A percentile compares a stretch with the other conserved stretches of the same genome.
Evolutionary conservation across 2,329 filamentous ascomycete species (phyloP).

Genomic region (Aspergillus quadricinctus): DNA sequence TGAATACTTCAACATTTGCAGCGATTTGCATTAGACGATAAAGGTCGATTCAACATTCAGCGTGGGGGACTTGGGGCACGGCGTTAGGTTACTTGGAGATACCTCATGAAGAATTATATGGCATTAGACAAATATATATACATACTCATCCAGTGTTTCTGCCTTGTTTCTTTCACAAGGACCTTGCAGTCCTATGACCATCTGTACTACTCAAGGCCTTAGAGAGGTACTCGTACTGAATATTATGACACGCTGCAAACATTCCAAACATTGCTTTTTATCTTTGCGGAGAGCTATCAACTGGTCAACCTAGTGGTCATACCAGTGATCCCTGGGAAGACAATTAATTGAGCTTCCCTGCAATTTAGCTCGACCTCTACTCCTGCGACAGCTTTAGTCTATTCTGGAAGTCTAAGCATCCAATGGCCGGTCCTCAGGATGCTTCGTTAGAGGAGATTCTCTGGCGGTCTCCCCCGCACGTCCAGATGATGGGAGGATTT

Average conservation of each 20-base stretch:
- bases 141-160: not conserved
- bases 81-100: slow-evolving; percentile 3
- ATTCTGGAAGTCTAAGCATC: not conserved
- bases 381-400: not conserved
- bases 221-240: not conserved
- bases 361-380: not conserved
- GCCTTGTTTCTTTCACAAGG: too few relatives aligned
- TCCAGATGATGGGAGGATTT: slow-evolving; percentile 44
- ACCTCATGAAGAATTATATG: not conserved
- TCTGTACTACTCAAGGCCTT: not conserved
- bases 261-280: slow-evolving; percentile 20
- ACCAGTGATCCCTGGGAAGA: not conserved
- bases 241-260: slow-evolving; percentile 21
- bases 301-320: not conserved
- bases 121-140: not conserved
- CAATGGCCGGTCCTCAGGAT: slow-evolving; percentile 34
- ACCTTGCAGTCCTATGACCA: not conserved
- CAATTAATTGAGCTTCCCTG: too few relatives aligned
- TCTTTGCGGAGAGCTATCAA: slow-evolving; percentile 4
- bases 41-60: slow-evolving; percentile 30
- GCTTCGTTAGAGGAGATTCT: slow-evolving; percentile 41
- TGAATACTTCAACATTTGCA: slow-evolving; percentile 27
- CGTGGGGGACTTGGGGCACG: slow-evolving; percentile 5
- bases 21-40: slow-evolving; percentile 7
- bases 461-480: slow-evolving; percentile 43